Base-by-base conservation (phyloP, 257 asterid species). In the Linderniella brevidens region DNA sequence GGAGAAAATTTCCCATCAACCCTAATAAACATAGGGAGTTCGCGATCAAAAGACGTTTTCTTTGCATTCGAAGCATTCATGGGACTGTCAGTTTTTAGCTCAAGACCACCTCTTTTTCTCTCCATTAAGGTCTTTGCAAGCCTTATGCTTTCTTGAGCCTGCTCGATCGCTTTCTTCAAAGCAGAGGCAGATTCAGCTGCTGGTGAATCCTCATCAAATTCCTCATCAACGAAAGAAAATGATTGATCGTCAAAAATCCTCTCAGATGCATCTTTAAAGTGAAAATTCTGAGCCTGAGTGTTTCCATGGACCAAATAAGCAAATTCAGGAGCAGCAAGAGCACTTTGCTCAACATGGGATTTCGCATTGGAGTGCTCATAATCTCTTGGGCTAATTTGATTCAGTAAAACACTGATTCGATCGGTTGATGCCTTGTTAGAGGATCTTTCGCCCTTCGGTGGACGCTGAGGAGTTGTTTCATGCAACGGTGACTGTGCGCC, bases 121-220 rank as follows among this genome's bases (percentile, higher is more conserved):
- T 78, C 93, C 97, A 78, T 78, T 41, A 78, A 57, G 71, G 70
- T 71, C 66, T 76, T 80, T 18, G 94, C 94, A 14, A 78, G 52
- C 52, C 93, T 67, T 62, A 88, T 84, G 64, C 80, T 78, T 67
- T 88, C 94, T 62, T 80, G 88, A 63, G 95, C 98, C 66, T 80
- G 79, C 58, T 80, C 87, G 40, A 88, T 64, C 37, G 95, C 98
- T 56, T 67, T 80, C 66, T 69, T 84, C 68, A 84, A 59, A 39
- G 87, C 84, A 60, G 92, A 84, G 10, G 82, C 86, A 51, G 94
- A 74, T 37, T 61, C 65, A 54, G 86, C 95, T 52, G 88, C 95
- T 61, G 60, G 74, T 35, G 98, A 88, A 63, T 79, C 76, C 49
- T 61, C 80, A 56, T 84, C 98, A 11, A 71, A 60, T 61, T 80